A percentile compares a stretch with the other conserved stretches of the same genome.
phyloP scores from a whole-genome alignment of 768 basidiomycete species.

The Cystobasidium tubakii region DNA sequence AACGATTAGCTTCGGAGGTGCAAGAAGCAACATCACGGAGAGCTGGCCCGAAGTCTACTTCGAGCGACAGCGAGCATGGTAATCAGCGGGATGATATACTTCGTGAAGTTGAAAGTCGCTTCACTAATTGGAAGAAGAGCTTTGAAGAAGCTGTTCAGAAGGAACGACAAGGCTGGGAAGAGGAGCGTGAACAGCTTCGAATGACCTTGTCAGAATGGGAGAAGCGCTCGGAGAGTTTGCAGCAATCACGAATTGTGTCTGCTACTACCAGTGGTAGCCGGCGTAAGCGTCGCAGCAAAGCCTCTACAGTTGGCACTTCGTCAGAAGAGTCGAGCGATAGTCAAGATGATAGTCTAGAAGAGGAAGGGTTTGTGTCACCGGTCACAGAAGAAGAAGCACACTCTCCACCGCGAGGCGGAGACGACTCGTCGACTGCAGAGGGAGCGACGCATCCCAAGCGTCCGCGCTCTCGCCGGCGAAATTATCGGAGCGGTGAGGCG shows the following conservation, averaged over 20 bases:
- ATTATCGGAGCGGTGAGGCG: not conserved
- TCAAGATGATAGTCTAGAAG: slow-evolving; percentile 11
- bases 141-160: slow-evolving; percentile 32
- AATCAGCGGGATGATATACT: slow-evolving; percentile 41
- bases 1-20: not conserved
- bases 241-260: not conserved
- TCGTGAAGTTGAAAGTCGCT: slow-evolving; percentile 46
- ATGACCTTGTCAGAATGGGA: slow-evolving; percentile 28
- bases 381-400: slow-evolving; percentile 23
- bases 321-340: slow-evolving; percentile 1
- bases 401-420: not conserved
- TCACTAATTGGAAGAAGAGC: slow-evolving; percentile 38
- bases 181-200: slow-evolving; percentile 29
- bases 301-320: slow-evolving; percentile 25
- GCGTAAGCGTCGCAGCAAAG: slow-evolving; percentile 27
- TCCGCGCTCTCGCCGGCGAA: not conserved
- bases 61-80: not conserved
- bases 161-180: slow-evolving; percentile 26
- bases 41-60: not conserved
- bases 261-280: not conserved
- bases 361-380: slow-evolving; percentile 28
- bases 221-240: slow-evolving; percentile 9
- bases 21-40: not conserved
- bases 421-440: not conserved
- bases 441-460: not conserved